Evolutionary conservation across 2,329 filamentous ascomycete species (phyloP), one percentile per base, ranked within the genome.

Genomic region (Xylariaceae sp.): DNA sequence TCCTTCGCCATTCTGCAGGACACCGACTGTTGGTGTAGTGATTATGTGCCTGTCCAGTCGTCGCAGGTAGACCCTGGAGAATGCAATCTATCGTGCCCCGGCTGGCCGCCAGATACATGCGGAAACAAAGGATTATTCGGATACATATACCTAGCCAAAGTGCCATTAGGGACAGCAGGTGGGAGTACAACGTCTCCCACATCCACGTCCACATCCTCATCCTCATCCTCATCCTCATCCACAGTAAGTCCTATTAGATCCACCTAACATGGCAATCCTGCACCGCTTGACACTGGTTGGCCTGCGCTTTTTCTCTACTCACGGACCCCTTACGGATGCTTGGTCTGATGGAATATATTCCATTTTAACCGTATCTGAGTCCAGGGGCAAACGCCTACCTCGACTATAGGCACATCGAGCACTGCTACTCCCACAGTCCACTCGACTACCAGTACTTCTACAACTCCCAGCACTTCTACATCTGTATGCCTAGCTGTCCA

Each of bases 21-120:
- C 15, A 74, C 81, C 30, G 70, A 76, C 48, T 92, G 88, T 67
- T 92, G 87, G 87, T 92, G 88, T 68, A 85, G 86, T 36, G 79
- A 90, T 67, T 84, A 84, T 63, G 76, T 77, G 2, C 88, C 88
- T 8, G 73, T 74, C 47, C 59, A 72, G 30, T 66, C 64, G 18
- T 68, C 66, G 30, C 67, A 74, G 51, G 72, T 76, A 47, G 65
- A 72, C 19, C 68, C 70, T 1, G 60, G 58, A 32, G 62, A 77
- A 19, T 92, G 88, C 70, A 70, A 77, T 59, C 68, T 68, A 0
- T 47, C 70, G 15, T 92, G 88, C 62, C 86, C 87, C 8, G 88
- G 87, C n/a, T 92, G 79, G 65, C 81, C 81, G 0, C 32, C 49
- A 1, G 86, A 92, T 58, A 70, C 74, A 10, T 92, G 88, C 64